Evolutionary conservation across 2,329 filamentous ascomycete genomes (phyloP).

Genomic region (Fusarium sp.): DNA sequence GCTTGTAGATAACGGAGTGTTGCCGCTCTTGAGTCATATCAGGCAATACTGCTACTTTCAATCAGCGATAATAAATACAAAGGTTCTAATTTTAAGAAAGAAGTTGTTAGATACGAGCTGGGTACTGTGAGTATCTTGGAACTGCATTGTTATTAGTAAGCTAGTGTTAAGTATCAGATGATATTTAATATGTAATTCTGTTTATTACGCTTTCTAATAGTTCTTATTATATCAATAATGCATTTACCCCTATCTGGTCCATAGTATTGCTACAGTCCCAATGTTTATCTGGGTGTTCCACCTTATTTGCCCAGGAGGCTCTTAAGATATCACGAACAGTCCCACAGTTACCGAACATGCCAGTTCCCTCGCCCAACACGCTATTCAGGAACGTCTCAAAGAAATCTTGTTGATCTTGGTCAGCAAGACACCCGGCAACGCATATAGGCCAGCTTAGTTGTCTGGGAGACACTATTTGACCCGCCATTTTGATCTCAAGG

Average conservation of each 20-base stretch:
- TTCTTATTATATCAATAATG: no score
- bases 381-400: background rate
- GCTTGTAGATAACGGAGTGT: no score
- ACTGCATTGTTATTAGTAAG: no score
- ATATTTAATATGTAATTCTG: no score
- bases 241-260: background rate
- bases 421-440: background rate
- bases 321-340: background rate
- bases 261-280: conserved; percentile 7
- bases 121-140: no score
- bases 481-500: background rate
- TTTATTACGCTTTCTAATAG: no score
- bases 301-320: background rate
- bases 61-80: no score
- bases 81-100: no score
- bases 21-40: no score
- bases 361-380: accelerated
- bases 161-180: no score
- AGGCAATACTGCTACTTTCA: no score
- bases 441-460: conserved; percentile 10
- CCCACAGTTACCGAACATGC: conserved; percentile 5
- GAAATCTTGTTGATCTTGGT: background rate
- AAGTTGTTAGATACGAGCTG: no score
- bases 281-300: accelerated
- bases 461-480: background rate